A percentile compares a stretch with the other conserved stretches of the same genome.
Conservation (phyloP, 345 rosid species). For the Ceriops zippeliana region DNA sequence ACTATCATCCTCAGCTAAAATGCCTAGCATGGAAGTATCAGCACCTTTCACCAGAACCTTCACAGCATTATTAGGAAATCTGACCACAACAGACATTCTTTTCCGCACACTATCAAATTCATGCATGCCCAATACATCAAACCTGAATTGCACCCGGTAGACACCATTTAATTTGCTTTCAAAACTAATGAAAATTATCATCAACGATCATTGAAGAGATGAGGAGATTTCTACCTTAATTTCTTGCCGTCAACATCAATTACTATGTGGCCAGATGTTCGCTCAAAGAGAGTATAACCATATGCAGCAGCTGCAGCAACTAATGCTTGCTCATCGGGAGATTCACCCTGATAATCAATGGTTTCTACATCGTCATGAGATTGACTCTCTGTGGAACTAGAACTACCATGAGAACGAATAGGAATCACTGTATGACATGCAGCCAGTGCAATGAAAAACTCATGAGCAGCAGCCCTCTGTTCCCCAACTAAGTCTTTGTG, state of each 20-base stretch:
- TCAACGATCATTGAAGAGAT: background rate
- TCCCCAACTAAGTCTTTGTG: constrained; percentile 46
- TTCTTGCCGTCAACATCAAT: constrained; percentile 61
- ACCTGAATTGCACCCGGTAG: constrained; percentile 34
- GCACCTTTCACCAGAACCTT: constrained; percentile 85
- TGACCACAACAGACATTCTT: constrained; percentile 79
- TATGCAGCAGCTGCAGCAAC: constrained; percentile 75
- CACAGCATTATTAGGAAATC: constrained; percentile 59
- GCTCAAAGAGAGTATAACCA: constrained; percentile 68
- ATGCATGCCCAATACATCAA: constrained; percentile 73
- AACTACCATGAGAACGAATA: constrained; percentile 24
- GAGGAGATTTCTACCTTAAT: constrained; percentile 41
- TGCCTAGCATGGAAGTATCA: constrained; percentile 55
- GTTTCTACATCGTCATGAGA: constrained; percentile 31
- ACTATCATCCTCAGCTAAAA: constrained; percentile 35
- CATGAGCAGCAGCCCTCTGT: constrained; percentile 55
- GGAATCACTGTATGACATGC: constrained; percentile 75
- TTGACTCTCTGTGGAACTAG: constrained; percentile 17
- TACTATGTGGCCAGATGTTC: constrained; percentile 76
- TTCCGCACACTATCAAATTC: constrained; percentile 77
- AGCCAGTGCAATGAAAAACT: constrained; percentile 63
- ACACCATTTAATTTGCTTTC: background rate
- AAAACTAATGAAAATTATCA: background rate
- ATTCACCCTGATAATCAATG: constrained; percentile 74
- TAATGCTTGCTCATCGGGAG: constrained; percentile 85